These are phyloP conservation scores for Cryptococcus sp. DNA, from an alignment of 1,284 basidiomycete genomes.

Conservation along the genomic window DNA sequence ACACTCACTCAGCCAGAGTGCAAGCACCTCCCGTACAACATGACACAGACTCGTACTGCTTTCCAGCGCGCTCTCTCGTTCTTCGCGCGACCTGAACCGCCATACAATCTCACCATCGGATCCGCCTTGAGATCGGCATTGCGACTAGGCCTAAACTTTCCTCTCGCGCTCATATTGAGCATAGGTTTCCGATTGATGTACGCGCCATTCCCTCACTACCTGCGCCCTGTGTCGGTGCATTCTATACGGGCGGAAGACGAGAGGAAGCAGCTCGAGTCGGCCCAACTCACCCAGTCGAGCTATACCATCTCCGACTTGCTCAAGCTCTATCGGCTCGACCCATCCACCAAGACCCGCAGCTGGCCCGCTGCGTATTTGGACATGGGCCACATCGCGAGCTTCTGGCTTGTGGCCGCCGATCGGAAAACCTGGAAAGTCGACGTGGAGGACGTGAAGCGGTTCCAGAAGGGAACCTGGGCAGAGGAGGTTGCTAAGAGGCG, in stretches of 20 bases:
- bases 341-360: background rate
- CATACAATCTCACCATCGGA: slow-evolving; percentile 5
- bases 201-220: slow-evolving; percentile 2
- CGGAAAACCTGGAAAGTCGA: slow-evolving; percentile 10
- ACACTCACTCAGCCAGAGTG: too few relatives aligned
- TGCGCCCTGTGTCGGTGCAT: background rate
- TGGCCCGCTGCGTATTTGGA: slow-evolving; percentile 2
- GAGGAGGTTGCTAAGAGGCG: slow-evolving; percentile 10
- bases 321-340: background rate
- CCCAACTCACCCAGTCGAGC: background rate
- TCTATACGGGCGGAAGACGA: background rate
- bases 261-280: slow-evolving; percentile 4
- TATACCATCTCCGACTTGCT: slow-evolving; percentile 4
- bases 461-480: slow-evolving; percentile 17
- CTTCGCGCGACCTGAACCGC: slow-evolving; percentile 1
- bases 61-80: slow-evolving; percentile 9
- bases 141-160: slow-evolving; percentile 7
- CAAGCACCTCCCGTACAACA: background rate
- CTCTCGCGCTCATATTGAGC: slow-evolving; percentile 5
- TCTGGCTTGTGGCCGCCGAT: slow-evolving; percentile 19
- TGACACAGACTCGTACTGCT: background rate
- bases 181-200: slow-evolving; percentile 3
- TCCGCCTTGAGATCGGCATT: slow-evolving; percentile 6
- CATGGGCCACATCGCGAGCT: slow-evolving; percentile 10
- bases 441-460: slow-evolving; percentile 9